Evolutionary conservation across 2,329 filamentous ascomycete species (phyloP), one percentile per base, ranked within the genome.

Genomic region (Sarocladiaceae sp.): DNA sequence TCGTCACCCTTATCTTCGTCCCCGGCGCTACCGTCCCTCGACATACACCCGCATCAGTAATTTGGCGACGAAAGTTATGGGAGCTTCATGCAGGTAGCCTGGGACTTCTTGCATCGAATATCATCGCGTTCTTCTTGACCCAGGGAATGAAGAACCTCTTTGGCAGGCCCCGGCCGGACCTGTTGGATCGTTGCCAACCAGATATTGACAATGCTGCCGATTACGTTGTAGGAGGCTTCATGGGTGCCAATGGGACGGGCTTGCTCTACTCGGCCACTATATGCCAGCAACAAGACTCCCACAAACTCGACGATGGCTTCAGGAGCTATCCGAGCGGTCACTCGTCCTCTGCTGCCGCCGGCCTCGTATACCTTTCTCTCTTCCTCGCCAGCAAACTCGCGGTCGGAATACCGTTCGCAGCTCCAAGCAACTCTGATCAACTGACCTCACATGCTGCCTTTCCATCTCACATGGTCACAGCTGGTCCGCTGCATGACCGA

Each of bases 31-130:
- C 84, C 1, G 83, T 86, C 1, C 78, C 81, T 15, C 75, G 74
- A 37, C 76, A 78, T 18, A 84, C 86, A 0, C 83, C 88, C 2
- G 78, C 77, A 56, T 68, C 77, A 3, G 70, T 89, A 51, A 75
- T 92, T 39, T 91, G 89, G 84, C 82, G 81, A 64, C 80, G 89
- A 57, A 96, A 94, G 71, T 67, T 96, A 1, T 97, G 93, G 91
- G 92, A 97, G 68, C 84, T 89, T 66, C 90, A 97, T 64, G 84
- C 83, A 2, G 91, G 89, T 54, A 90, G 87, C 83, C 82, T 96
- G 61, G 92, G 92, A 0, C 77, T 96, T 2, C 88, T 77, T 1
- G 74, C 96, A n/a, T 83, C 88, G 2, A 73, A 90, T 10, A 83
- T 85, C 2, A 76, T 82, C 2, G 80, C 87, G 3, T 95, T 88